Evolutionary conservation across 164 flowering plant species (phyloP).

Genomic region (Cinnamomum micranthum): DNA sequence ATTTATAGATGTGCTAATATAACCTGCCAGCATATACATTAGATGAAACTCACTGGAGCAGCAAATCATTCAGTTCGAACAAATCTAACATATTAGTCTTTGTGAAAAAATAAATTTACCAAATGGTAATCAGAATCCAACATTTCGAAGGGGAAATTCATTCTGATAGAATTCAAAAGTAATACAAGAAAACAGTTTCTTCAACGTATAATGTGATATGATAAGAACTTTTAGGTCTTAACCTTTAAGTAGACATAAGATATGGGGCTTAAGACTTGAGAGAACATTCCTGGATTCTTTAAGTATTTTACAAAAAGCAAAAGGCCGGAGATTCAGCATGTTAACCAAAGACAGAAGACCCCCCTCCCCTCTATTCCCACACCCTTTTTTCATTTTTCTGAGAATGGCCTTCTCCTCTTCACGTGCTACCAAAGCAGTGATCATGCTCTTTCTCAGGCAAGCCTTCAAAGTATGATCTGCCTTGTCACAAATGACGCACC

Average conservation of each 20-base stretch:
- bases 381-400: too few relatives aligned
- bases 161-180: neutral
- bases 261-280: too few relatives aligned
- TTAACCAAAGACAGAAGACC: too few relatives aligned
- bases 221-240: neutral
- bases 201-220: neutral
- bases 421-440: too few relatives aligned
- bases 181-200: neutral
- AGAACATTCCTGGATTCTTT: too few relatives aligned
- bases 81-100: neutral
- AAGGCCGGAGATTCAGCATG: too few relatives aligned
- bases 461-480: too few relatives aligned
- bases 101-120: neutral
- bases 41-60: neutral
- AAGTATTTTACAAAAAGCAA: too few relatives aligned
- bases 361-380: too few relatives aligned
- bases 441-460: too few relatives aligned
- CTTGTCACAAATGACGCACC: too few relatives aligned
- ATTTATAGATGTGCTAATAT: slow-evolving; percentile 70
- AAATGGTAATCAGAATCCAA: neutral
- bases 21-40: slow-evolving; percentile 36
- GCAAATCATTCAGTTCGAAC: neutral
- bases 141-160: neutral
- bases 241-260: neutral
- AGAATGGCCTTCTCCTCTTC: too few relatives aligned